Base-by-base conservation (phyloP, 352 stramenopile genomes). In the Phytopythium delawarense region DNA sequence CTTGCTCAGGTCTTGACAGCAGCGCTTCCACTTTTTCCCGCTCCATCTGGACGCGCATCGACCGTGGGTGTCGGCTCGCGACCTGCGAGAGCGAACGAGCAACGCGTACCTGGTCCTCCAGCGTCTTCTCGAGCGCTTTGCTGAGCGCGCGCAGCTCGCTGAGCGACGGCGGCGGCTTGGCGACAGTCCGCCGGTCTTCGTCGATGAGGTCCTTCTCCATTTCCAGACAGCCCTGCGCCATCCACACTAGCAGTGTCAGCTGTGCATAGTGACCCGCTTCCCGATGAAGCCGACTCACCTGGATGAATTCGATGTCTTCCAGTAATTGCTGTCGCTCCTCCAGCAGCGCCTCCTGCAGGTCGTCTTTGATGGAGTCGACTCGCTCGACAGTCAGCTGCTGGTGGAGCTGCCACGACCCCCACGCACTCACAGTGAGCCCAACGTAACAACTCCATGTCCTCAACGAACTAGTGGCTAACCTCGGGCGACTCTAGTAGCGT, bases 121-220 rank as follows among this genome's bases (percentile, higher is more conserved):
- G 70, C 16, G 79, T 78, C 62, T 81, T 78, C 64, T 94, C 84
- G 8, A 94, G 64, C 7, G 65, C 74, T 25, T 73, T 78, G 20
- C 73, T 66, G 23, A 94, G 69, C 23, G 86, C 72, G 1, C 79
- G 76, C n/a, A 94, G 72, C 37, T 92, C 81, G 25, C 78, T 79
- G 5, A 92, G 53, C 4, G 84, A 78, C 18, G 84, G 84, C 21
- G 76, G 73, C 13, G 76, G 62, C 11, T 77, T 76, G 1, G 61
- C 64, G 34, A 88, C 71, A 37, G 81, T 76, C 25, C 77, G 67
- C 50, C 76, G 71, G 51, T 94, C 84, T 25, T 91, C 82, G 39
- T 92, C 82, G 25, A 94, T 82, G 18, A 94, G 67, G 61, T 92
- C 84, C 51, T 94, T 80, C 55, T 94, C 84, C 84, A 94, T 94